Evolutionary conservation across 345 rosid genomes (phyloP).

Genomic region (thale cress (Arabidopsis thaliana)): DNA sequence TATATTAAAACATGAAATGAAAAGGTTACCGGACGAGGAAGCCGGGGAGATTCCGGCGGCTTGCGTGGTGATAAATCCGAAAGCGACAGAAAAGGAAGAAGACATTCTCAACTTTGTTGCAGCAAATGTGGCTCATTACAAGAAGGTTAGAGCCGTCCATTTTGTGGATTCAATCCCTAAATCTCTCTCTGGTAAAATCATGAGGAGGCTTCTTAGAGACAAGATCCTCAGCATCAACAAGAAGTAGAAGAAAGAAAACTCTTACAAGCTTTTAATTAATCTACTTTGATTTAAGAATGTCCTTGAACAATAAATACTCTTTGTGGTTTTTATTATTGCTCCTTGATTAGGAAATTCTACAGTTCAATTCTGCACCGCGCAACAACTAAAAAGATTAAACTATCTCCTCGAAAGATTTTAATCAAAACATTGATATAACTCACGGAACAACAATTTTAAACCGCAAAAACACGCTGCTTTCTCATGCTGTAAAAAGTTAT

Average conservation of each 20-base stretch:
- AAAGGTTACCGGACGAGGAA: conserved; percentile 87
- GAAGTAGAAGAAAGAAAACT: conserved; percentile 6
- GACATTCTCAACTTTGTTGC: conserved; percentile 74
- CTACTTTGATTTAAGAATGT: conserved; percentile 11
- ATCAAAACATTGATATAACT: too few species aligned
- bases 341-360: not conserved
- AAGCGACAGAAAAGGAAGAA: conserved; percentile 66
- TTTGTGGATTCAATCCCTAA: conserved; percentile 87
- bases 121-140: conserved; percentile 80
- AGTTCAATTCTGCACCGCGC: too few species aligned
- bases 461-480: too few species aligned
- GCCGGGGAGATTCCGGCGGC: conserved; percentile 96
- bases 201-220: conserved; percentile 80
- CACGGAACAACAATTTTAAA: too few species aligned
- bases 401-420: too few species aligned
- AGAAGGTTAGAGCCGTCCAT: conserved; percentile 73
- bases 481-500: too few species aligned
- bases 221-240: conserved; percentile 51
- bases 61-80: conserved; percentile 71
- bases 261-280: not conserved
- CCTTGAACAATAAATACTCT: not conserved
- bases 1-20: not conserved
- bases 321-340: not conserved
- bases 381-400: too few species aligned
- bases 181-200: conserved; percentile 88